Percentiles rank a stretch among this genome's conserved stretches.
Evolutionary conservation across 192 early-diverging fungal genomes (phyloP).

Genomic region (Podila horticola): DNA sequence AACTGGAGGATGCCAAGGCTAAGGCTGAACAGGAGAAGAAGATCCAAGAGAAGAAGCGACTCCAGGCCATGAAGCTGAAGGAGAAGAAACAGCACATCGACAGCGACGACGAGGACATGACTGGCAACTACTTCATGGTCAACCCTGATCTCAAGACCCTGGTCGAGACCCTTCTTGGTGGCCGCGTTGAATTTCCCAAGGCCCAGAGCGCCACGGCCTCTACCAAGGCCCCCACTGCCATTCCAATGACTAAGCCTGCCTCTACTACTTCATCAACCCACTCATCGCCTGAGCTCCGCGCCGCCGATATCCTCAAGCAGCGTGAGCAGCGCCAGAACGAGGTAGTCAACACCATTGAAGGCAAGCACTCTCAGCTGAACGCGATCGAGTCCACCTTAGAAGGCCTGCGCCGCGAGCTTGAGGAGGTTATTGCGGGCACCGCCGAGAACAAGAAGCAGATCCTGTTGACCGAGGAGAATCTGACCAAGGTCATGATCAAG

Average conservation of each 20-base stretch:
- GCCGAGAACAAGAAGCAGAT: constrained; percentile 25
- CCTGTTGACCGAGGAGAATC: constrained; percentile 22
- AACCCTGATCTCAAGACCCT: constrained; percentile 3
- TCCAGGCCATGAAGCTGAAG: constrained; percentile 9
- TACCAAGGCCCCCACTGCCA: background rate
- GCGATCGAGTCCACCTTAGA: constrained; percentile 28
- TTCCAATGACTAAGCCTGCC: background rate
- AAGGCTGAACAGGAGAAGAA: background rate
- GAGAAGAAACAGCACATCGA: constrained; percentile 2
- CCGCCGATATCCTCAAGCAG: constrained; percentile 5
- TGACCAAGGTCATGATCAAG: constrained; percentile 33
- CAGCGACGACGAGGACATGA: constrained; percentile 18
- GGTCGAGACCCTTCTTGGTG: constrained; percentile 23
- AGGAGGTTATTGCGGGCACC: constrained; percentile 22
- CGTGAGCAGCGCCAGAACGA: background rate
- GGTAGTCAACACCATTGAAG: constrained; percentile 8
- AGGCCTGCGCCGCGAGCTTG: constrained; percentile 22
- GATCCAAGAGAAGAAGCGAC: constrained; percentile 9
- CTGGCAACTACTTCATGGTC: constrained; percentile 18
- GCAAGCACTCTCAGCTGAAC: constrained; percentile 40
- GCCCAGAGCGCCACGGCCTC: background rate
- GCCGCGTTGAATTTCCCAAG: background rate
- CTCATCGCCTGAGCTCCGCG: background rate
- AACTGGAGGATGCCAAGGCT: constrained; percentile 12
- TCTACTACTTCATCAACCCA: background rate